Conservation (phyloP, 495 filamentous ascomycete species). For the Penicillium cosmopolitanum region DNA sequence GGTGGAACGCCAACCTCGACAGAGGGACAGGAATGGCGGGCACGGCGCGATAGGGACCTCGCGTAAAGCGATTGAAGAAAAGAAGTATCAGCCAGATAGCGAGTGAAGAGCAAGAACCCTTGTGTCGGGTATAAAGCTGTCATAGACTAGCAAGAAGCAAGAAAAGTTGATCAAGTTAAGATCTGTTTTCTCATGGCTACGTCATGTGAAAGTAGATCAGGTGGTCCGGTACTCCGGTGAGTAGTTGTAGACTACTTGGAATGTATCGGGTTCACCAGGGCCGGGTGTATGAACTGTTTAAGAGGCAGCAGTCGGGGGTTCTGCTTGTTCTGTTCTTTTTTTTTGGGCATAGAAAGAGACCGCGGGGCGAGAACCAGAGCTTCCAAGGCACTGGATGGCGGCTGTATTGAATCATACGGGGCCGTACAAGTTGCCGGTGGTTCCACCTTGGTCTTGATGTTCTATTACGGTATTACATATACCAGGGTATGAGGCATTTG, state of each 20-base stretch:
- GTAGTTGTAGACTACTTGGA: slow-evolving; percentile 1
- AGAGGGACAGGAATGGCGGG: slow-evolving; percentile 15
- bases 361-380: slow-evolving; percentile 10
- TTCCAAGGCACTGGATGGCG: slow-evolving; percentile 1
- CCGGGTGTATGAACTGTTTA: background rate
- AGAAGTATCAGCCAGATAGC: slow-evolving; percentile 20
- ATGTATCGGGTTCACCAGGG: background rate
- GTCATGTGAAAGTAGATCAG: slow-evolving; percentile 40
- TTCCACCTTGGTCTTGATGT: background rate
- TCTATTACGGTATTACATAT: slow-evolving; percentile 21
- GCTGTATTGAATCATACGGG: slow-evolving; percentile 11
- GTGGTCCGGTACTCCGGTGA: slow-evolving; percentile 12
- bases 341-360: slow-evolving; percentile 6
- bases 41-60: slow-evolving; percentile 2
- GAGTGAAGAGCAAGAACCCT: slow-evolving; percentile 10
- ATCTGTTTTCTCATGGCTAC: slow-evolving; percentile 43
- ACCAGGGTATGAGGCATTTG: slow-evolving; percentile 13
- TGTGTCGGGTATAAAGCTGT: slow-evolving; percentile 20
- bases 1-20: slow-evolving; percentile 29
- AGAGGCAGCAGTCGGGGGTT: background rate
- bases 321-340: slow-evolving; percentile 3
- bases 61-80: slow-evolving; percentile 13
- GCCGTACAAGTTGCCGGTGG: slow-evolving; percentile 14
- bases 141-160: slow-evolving; percentile 13
- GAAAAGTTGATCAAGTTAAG: slow-evolving; percentile 33